Percentiles rank a stretch among this genome's conserved stretches.
These are phyloP conservation scores for Coemansia nantahalensis DNA, from an alignment of 192 early-diverging fungal genomes.

Conservation along the genomic window DNA sequence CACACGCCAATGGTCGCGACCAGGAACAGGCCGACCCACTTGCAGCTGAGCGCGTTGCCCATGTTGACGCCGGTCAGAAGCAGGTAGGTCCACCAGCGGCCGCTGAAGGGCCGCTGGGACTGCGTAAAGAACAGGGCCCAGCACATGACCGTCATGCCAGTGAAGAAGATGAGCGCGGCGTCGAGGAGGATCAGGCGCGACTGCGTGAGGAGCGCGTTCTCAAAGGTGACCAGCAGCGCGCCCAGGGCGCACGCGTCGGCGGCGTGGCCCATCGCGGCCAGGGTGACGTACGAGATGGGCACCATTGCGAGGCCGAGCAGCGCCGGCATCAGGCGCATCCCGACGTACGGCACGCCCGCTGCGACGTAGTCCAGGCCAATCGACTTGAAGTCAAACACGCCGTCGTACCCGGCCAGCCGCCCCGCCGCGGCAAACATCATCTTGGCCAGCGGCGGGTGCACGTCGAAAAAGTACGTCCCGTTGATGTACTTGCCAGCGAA, in stretches of 20 bases:
- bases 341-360: slow-evolving; percentile 85
- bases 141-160: slow-evolving; percentile 33
- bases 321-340: slow-evolving; percentile 78
- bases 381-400: slow-evolving; percentile 88
- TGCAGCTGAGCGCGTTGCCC: slow-evolving; percentile 72
- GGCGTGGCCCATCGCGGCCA: slow-evolving; percentile 80
- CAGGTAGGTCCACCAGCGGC: slow-evolving; percentile 86
- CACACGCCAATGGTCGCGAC: slow-evolving; percentile 83
- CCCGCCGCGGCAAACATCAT: slow-evolving; percentile 80
- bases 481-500: slow-evolving; percentile 89
- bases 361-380: slow-evolving; percentile 90
- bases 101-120: slow-evolving; percentile 25
- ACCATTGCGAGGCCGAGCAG: slow-evolving; percentile 76
- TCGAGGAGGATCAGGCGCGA: slow-evolving; percentile 90
- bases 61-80: slow-evolving; percentile 78
- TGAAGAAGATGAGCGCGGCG: slow-evolving; percentile 80
- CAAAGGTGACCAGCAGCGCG: slow-evolving; percentile 77
- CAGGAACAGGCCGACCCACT: slow-evolving; percentile 94
- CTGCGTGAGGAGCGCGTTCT: slow-evolving; percentile 88
- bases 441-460: slow-evolving; percentile 94
- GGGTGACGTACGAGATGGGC: slow-evolving; percentile 78
- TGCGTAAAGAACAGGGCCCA: slow-evolving; percentile 39
- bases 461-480: slow-evolving; percentile 89
- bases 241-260: slow-evolving; percentile 71
- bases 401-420: slow-evolving; percentile 83